phyloP scores from a whole-genome alignment of 2,329 filamentous ascomycete species.

The Sordariomycetes sp. region DNA sequence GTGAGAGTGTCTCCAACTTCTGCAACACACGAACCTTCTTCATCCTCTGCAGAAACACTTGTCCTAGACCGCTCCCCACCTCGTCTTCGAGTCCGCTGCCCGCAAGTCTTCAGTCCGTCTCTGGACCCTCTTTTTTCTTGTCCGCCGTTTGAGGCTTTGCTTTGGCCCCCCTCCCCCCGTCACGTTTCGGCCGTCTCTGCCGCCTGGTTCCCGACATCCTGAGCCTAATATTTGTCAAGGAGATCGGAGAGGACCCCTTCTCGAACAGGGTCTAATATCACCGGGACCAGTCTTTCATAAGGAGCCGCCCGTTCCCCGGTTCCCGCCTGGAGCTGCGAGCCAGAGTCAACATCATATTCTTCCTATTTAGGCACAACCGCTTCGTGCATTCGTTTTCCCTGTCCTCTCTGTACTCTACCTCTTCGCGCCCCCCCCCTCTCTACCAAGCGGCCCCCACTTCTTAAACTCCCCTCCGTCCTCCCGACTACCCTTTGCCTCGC shows the following conservation, averaged over 20 bases:
- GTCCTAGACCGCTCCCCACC: background rate
- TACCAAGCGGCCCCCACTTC: background rate
- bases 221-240: background rate
- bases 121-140: background rate
- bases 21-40: background rate
- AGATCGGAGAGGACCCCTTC: background rate
- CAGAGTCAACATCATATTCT: background rate
- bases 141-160: background rate
- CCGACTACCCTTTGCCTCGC: background rate
- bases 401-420: background rate
- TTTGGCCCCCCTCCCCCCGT: background rate
- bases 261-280: background rate
- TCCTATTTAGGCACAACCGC: slow-evolving; percentile 4
- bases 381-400: background rate
- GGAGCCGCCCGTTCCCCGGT: background rate
- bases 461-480: background rate
- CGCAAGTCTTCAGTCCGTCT: background rate
- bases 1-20: background rate
- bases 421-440: background rate
- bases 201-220: background rate
- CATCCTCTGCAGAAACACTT: background rate
- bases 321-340: background rate
- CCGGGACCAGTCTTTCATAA: background rate
- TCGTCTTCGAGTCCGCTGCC: background rate
- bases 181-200: background rate